Evolutionary conservation across 208 protist species (phyloP), one percentile per base, ranked within the genome.

Genomic region (Endotrypanum monterogeii): DNA sequence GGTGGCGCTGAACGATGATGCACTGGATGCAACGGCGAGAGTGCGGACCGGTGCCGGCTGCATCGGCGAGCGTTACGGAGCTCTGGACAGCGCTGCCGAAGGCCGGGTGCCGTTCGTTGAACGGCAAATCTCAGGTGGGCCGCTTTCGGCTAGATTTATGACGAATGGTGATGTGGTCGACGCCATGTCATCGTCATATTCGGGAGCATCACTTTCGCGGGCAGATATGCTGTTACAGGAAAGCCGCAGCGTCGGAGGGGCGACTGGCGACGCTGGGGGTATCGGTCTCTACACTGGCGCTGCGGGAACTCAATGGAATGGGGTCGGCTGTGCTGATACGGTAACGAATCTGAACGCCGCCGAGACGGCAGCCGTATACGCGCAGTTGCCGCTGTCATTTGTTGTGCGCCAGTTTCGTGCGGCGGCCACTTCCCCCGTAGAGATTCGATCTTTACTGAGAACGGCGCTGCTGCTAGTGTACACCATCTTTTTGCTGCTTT

Each of bases 371-470:
- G 46, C 72, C 14, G 44, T 60, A 9, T 86, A 89, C 76, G 39
- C 76, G 52, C 79, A 79, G 79, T 66, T 89, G 51, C 85, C 85
- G n/a, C 55, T 87, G 41, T 54, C 48, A 50, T 89, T 86, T 48
- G 66, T 87, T 23, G 25, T 80, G 0, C 41, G 30, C 2, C 69
- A 76, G 41, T 74, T 86, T 28, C 74, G 72, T 41, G 25, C 54
- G 51, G 72, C 72, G n/a, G 72, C 72, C 2, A 30, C 58, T 20
- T 71, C 65, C 14, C 72, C 60, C 14, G 60, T 65, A 35, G 37
- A 65, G n/a, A 6, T 61, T 3, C 28, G 56, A 4, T 39, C 56
- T 18, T 6, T 61, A 37, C 0, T 32, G n/a, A 30, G 25, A 28
- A 28, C 30, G n/a, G n/a, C 18, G n/a, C 37, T 16, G n/a, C 7